Percentiles rank a stretch among this genome's conserved stretches.
phyloP scores from a whole-genome alignment of 73 alveolate species.

The Symbiodinium pilosum region DNA sequence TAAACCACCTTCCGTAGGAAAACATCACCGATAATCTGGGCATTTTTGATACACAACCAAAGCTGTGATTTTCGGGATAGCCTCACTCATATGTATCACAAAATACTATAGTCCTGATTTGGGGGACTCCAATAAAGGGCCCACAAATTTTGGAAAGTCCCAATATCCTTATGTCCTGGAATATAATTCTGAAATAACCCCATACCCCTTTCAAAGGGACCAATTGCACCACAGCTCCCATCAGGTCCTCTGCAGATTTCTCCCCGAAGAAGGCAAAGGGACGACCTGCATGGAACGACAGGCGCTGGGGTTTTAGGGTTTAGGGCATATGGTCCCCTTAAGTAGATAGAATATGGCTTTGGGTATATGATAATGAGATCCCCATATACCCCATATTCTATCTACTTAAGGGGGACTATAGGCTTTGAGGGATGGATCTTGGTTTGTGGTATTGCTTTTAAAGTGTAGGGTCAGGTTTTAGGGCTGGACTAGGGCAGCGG shows the following conservation, averaged over 20 bases:
- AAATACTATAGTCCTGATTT: no score
- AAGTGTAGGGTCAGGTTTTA: not conserved
- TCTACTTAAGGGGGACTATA: no score
- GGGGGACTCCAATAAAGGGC: not conserved
- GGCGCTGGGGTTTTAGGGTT: not conserved
- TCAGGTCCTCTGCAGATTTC: not conserved
- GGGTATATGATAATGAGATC: no score
- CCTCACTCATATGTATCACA: no score
- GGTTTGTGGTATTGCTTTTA: no score
- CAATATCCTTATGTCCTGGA: not conserved
- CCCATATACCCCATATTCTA: no score
- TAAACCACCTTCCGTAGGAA: no score
- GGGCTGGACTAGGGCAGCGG: no score
- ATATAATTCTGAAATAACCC: not conserved
- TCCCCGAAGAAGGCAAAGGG: not conserved
- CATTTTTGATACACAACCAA: not conserved
- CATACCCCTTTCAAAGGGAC: not conserved
- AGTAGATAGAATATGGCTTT: no score
- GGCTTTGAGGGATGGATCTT: no score
- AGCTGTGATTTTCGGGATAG: not conserved
- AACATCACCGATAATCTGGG: no score
- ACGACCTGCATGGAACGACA: not conserved
- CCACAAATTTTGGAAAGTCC: not conserved
- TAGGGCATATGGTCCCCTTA: not conserved
- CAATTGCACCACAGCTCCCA: not conserved